A percentile compares a stretch with the other conserved stretches of the same genome.
Evolutionary conservation across 2,329 filamentous ascomycete genomes (phyloP).

Genomic region (Botrytis cinerea): DNA sequence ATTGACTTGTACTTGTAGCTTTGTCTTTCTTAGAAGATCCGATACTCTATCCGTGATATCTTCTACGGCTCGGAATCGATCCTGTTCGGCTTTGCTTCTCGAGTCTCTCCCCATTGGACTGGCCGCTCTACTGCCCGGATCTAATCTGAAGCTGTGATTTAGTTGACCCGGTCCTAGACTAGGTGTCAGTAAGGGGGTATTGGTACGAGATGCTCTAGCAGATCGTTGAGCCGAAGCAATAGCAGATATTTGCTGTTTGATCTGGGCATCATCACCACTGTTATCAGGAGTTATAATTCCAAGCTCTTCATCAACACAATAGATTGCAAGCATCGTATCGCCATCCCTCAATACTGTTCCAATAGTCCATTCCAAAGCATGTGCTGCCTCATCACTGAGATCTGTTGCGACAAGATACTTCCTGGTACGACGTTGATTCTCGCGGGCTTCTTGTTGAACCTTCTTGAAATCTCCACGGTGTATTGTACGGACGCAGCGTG

Average conservation of each 20-base stretch:
- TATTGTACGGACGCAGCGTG: slow-evolving; percentile 85
- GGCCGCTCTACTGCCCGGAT: slow-evolving; percentile 32
- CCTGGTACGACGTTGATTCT: slow-evolving; percentile 74
- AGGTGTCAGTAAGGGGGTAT: slow-evolving; percentile 34
- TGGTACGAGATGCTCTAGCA: slow-evolving; percentile 25
- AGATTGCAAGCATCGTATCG: slow-evolving; percentile 90
- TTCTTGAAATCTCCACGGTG: slow-evolving; percentile 82
- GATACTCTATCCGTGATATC: slow-evolving; percentile 82
- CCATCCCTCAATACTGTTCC: slow-evolving; percentile 92
- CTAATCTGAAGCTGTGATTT: slow-evolving; percentile 31
- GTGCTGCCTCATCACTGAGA: slow-evolving; percentile 88
- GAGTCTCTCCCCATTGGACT: slow-evolving; percentile 46
- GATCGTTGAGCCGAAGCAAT: slow-evolving; percentile 56
- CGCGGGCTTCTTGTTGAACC: slow-evolving; percentile 75
- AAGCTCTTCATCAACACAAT: slow-evolving; percentile 87
- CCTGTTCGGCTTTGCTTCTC: slow-evolving; percentile 67
- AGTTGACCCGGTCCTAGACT: slow-evolving; percentile 32
- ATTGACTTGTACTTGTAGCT: slow-evolving; percentile 87
- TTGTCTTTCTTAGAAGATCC: slow-evolving; percentile 85
- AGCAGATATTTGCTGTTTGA: slow-evolving; percentile 75
- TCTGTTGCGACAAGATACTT: slow-evolving; percentile 97
- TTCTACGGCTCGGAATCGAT: slow-evolving; percentile 77
- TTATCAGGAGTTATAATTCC: slow-evolving; percentile 49
- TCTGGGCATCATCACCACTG: slow-evolving; percentile 64
- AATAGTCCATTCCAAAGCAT: slow-evolving; percentile 96